Base-by-base conservation (phyloP, 768 basidiomycete species). In the Leccinum variicolor region DNA sequence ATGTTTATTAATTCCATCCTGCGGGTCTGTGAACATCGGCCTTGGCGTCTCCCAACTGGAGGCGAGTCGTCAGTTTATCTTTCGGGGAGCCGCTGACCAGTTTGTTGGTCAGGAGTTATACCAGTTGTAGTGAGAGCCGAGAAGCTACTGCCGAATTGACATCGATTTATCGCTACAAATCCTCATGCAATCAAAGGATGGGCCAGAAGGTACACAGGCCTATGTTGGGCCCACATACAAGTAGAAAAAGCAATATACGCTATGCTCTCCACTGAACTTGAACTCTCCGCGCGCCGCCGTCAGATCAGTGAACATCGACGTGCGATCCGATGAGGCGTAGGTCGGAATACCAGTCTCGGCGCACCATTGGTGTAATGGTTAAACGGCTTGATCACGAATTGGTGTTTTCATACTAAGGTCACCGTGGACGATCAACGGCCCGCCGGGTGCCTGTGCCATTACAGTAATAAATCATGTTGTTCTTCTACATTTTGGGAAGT, bases 1-100 rank as follows among this genome's bases (percentile, higher is more conserved):
- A 85, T 81, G 1, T 80, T 85, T 58, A 85, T 86, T 43, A 77
- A 79, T 45, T 82, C 79, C 0, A 80, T 88, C 50, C 61, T 87
- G 61, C 71, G 66, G 4, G 77, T 77, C 0, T 69, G 83, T 28
- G 80, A 75, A 4, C 77, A 84, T 17, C 65, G 66, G 2, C 57
- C 53, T 9, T 84, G 80, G 66, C 50, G 62, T 5, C 68, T 89
- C 19, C 80, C 83, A 1, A 87, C 86, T 5, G 88, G 89, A 76
- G 88, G 89, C 82, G 50, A 63, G 79, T 70, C 7, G 6, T 26
- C n/a, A 34, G 6, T 25, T 11, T 31, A 19, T 11, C 26, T 39
- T 39, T 39, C 17, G 17, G n/a, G 19, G 26, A 49, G 34, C 21
- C 9, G n/a, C 65, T 59, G 48, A 64, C 17, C 9, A 7, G 2